Evolutionary conservation across 1,284 basidiomycete genomes (phyloP), one percentile per base, ranked within the genome.

Genomic region (Cryptococcus jaspeensis): DNA sequence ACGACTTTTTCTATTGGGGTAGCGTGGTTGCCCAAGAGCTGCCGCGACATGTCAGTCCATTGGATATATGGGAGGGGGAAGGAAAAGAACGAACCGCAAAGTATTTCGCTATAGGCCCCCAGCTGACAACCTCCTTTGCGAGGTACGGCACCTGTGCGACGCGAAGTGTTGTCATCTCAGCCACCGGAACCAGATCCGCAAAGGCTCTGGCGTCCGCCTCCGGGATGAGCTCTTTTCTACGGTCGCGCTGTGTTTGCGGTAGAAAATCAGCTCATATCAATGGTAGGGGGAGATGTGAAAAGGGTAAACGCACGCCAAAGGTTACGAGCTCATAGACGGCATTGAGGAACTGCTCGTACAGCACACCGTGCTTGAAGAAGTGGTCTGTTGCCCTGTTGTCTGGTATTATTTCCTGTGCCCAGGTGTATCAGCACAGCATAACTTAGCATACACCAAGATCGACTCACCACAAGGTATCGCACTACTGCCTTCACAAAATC

Each of bases 161-260:
- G 28, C 28, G 28, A 22, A 45, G 25, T 37, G 46, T 48, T 0
- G 44, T 18, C 40, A 25, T 35, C 18, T 23, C 50, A 43, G 60
- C 56, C 38, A 60, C 57, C 50, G 55, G 52, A 25, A 53, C 40
- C n/a, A 61, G 25, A 16, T 59, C 52, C 5, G n/a, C 25, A 13
- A 59, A 32, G 36, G 11, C 46, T 12, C 53, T 42, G 12, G 46
- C 38, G 9, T 49, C 36, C 20, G n/a, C 5, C n/a, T 28, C 35
- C 23, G 25, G 23, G 28, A 61, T 16, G 45, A 52, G 37, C 16
- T 58, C 35, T 22, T 36, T 43, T 44, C 60, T 40, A 6, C 53
- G 50, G 37, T 59, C 50, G 25, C 44, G 36, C 53, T 56, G n/a
- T 36, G 40, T 56, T 12, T 36, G 40, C 1, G 22, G 23, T 8